These are phyloP conservation scores for Tricholoma sp. DNA, from an alignment of 768 basidiomycete species.

Conservation along the genomic window DNA sequence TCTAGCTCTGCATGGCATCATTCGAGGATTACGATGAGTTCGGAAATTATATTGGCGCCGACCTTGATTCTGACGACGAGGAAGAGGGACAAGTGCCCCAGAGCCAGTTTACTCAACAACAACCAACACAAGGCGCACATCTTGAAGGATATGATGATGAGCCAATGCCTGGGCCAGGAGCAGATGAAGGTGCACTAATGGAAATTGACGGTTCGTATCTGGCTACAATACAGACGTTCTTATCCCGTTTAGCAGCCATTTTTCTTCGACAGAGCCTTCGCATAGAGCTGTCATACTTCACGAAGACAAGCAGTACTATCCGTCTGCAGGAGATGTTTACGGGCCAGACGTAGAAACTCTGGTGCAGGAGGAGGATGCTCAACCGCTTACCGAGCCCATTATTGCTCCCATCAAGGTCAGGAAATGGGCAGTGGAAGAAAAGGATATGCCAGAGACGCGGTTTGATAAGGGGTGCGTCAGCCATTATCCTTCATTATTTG, in stretches of 20 bases:
- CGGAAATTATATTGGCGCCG: constrained; percentile 96
- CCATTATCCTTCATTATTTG: not conserved
- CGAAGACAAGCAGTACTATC: constrained; percentile 98
- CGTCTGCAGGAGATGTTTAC: constrained; percentile 87
- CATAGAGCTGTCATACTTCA: constrained; percentile 87
- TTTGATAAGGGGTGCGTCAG: constrained; percentile 87
- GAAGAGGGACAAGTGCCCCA: constrained; percentile 45
- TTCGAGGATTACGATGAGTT: constrained; percentile 91
- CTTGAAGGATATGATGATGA: constrained; percentile 85
- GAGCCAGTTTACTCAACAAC: constrained; percentile 38
- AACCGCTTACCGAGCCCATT: constrained; percentile 92
- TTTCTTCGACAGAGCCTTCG: constrained; percentile 49
- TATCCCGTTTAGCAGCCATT: constrained; percentile 14
- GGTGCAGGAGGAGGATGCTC: constrained; percentile 97
- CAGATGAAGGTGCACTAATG: constrained; percentile 68
- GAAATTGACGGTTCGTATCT: constrained; percentile 65
- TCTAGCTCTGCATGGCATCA: constrained; percentile 33
- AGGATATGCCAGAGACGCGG: constrained; percentile 93
- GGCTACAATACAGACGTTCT: constrained; percentile 1
- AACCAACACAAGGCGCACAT: constrained; percentile 37
- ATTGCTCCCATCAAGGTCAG: constrained; percentile 92
- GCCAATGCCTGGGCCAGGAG: constrained; percentile 43
- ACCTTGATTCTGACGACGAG: constrained; percentile 86
- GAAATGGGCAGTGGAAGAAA: constrained; percentile 93
- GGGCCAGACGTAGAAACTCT: constrained; percentile 92